Percentiles rank a stretch among this genome's conserved stretches.
Evolutionary conservation across 495 filamentous ascomycete genomes (phyloP).

Genomic region (Aspergillus steynii): DNA sequence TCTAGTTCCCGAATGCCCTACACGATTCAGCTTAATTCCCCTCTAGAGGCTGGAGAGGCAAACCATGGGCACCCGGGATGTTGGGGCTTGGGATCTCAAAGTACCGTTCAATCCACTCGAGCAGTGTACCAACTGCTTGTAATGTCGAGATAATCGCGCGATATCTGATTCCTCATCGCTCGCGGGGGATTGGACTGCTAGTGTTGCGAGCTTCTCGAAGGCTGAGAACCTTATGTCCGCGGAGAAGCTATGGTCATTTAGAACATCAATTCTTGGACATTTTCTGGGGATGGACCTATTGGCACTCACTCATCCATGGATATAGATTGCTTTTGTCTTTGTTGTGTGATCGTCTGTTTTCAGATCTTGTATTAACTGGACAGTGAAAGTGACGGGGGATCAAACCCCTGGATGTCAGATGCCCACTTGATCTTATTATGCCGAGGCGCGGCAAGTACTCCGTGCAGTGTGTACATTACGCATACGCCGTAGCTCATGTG

Average conservation of each 20-base stretch:
- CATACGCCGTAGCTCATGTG: too few relatives aligned
- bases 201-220: slow-evolving; percentile 67
- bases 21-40: slow-evolving; percentile 25
- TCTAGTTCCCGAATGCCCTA: slow-evolving; percentile 81
- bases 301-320: slow-evolving; percentile 24
- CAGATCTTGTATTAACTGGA: neutral
- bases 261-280: neutral
- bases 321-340: neutral
- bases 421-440: neutral
- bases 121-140: slow-evolving; percentile 30
- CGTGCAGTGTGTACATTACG: neutral
- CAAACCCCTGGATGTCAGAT: neutral
- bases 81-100: slow-evolving; percentile 38
- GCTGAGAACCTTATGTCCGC: slow-evolving; percentile 60
- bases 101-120: slow-evolving; percentile 42
- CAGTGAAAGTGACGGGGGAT: neutral
- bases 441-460: neutral
- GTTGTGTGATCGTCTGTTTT: neutral
- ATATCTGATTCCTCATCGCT: slow-evolving; percentile 65
- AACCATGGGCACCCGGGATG: slow-evolving; percentile 55
- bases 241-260: slow-evolving; percentile 30
- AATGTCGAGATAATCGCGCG: slow-evolving; percentile 59
- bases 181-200: slow-evolving; percentile 56
- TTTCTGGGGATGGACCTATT: neutral
- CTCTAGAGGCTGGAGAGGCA: slow-evolving; percentile 9